Base-by-base conservation (phyloP, 1,284 basidiomycete species). In the Ustilago trichophora region DNA sequence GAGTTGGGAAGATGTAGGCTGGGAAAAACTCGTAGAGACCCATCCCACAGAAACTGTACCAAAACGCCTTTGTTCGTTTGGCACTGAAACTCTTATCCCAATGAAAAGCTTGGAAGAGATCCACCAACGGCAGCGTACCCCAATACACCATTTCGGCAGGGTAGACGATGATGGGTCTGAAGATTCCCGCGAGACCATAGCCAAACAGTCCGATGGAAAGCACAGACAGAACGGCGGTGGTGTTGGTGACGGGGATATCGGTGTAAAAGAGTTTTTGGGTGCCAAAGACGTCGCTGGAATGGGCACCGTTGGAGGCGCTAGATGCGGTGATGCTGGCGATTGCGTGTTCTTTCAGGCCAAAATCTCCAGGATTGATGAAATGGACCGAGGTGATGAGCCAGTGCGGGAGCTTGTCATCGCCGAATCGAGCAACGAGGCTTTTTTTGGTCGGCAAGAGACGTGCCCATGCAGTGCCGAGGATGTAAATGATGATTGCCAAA, bases 191-290 rank as follows among this genome's bases (percentile, higher is more conserved):
- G 3, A 89, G 80, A 12, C 87, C 87, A 70, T 88, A 88, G 82
- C 88, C 88, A 75, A 89, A 88, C 58, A 86, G 86, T 8, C 86
- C 86, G 1, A 87, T 88, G 0, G 87, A 88, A 77, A 89, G 87
- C 0, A 87, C 88, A 1, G 86, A 85, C n/a, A 89, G 84, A 29
- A 89, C 58, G 38, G 48, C 62, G 26, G 62, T 53, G 12, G 50
- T 53, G 34, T 53, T 57, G 41, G 44, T 46, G 27, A 29, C 27
- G 2, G 62, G 54, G 46, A 57, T 52, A 4, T 53, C 62, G 31
- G 48, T 45, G 55, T 65, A 65, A 46, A 65, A 65, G 32, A 65
- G 62, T 50, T 65, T 54, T 27, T 65, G 62, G 18, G 55, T 53
- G 8, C 53, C 62, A 24, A 65, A 49, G 7, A 49, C 55, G 32